Evolutionary conservation across 331 rosid genomes (phyloP).

Genomic region (Rosa hybrid): DNA sequence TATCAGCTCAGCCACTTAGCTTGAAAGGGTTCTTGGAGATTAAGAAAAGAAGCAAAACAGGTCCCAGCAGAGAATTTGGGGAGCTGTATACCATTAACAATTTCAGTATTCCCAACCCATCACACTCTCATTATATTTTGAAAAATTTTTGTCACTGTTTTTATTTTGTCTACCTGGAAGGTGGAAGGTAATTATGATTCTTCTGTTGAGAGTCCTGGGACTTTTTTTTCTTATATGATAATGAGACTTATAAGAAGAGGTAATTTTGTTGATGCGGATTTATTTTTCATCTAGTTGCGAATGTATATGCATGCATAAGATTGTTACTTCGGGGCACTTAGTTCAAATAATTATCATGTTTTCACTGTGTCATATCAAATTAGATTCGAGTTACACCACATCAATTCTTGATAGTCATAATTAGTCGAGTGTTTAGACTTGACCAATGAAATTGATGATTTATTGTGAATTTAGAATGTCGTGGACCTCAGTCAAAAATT

Average conservation of each 20-base stretch:
- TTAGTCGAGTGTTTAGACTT: no score
- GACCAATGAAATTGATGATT: no score
- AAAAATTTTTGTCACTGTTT: not conserved
- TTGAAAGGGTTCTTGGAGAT: not conserved
- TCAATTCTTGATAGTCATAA: no score
- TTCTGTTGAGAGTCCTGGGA: no score
- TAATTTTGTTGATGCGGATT: no score
- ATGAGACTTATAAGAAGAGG: not conserved
- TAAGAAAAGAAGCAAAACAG: not conserved
- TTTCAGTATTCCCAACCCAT: not conserved
- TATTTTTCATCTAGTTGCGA: no score
- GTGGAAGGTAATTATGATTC: not conserved
- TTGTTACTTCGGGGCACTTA: no score
- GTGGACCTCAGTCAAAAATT: no score
- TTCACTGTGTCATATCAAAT: no score
- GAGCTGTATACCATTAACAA: not conserved
- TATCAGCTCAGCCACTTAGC: not conserved
- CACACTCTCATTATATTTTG: not conserved
- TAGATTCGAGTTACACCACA: no score
- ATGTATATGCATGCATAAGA: not conserved
- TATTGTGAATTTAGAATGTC: no score
- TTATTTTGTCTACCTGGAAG: not conserved
- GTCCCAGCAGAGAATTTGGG: constrained; percentile 1
- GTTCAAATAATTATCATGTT: no score
- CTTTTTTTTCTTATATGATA: not conserved